These are phyloP conservation scores for Pestalotiopsis sp. DNA, from an alignment of 2,329 filamentous ascomycete genomes.

Conservation along the genomic window DNA sequence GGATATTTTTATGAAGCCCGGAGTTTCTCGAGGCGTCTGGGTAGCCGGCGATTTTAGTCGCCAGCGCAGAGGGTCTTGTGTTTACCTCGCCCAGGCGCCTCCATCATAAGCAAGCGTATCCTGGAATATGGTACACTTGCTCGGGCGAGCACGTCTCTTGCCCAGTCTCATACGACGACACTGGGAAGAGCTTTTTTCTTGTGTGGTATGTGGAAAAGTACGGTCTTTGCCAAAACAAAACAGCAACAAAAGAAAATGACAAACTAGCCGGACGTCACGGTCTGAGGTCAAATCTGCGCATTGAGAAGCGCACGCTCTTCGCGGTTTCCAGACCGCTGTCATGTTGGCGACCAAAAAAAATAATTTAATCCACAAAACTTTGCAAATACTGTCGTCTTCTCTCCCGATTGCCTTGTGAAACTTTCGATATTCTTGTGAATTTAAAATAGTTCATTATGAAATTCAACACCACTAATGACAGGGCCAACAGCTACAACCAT, in stretches of 20 bases:
- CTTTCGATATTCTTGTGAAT: too few relatives aligned
- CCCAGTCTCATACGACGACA: background rate
- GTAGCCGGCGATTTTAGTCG: slow-evolving; percentile 3
- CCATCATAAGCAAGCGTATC: background rate
- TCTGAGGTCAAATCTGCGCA: background rate
- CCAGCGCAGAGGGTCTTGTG: background rate
- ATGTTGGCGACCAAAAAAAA: slow-evolving; percentile 14
- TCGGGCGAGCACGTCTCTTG: background rate
- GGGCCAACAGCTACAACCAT: too few relatives aligned
- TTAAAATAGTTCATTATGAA: too few relatives aligned
- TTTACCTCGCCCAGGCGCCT: background rate
- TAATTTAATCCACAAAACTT: slow-evolving; percentile 10
- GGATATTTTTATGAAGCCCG: slow-evolving; percentile 19
- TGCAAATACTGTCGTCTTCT: background rate
- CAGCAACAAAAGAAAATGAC: background rate
- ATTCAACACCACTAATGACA: too few relatives aligned
- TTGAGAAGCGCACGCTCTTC: background rate
- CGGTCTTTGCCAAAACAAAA: background rate
- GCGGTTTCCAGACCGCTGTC: slow-evolving; percentile 7
- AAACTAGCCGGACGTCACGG: background rate
- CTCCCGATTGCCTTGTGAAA: background rate
- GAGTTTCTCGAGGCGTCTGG: slow-evolving; percentile 12
- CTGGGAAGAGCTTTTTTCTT: background rate
- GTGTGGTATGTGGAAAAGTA: background rate
- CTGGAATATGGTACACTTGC: slow-evolving; percentile 13